These are phyloP conservation scores for Durotheca rogersii DNA, from an alignment of 495 filamentous ascomycete genomes.

Conservation along the genomic window DNA sequence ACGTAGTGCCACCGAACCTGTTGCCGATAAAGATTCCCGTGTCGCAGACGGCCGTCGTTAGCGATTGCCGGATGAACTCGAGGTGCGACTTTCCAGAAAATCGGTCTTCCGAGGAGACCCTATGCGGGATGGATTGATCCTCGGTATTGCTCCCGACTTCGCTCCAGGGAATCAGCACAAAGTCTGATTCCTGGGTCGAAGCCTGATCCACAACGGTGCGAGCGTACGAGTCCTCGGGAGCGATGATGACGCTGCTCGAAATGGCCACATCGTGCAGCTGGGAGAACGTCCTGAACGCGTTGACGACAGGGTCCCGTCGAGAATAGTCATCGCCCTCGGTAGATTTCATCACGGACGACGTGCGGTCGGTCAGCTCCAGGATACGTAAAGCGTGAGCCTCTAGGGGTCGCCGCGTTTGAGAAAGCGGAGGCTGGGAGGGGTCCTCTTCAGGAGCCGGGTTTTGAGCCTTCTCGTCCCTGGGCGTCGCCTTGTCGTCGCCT, in stretches of 20 bases:
- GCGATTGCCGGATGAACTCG: conserved; percentile 63
- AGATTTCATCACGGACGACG: conserved; percentile 93
- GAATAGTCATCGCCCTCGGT: conserved; percentile 77
- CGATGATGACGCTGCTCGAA: conserved; percentile 74
- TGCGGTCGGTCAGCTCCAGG: conserved; percentile 86
- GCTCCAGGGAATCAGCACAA: conserved; percentile 89
- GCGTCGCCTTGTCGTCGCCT: conserved; percentile 48
- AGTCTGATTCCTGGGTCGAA: conserved; percentile 66
- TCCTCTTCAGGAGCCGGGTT: conserved; percentile 27
- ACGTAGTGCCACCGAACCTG: conserved; percentile 58
- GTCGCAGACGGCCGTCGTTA: conserved; percentile 62
- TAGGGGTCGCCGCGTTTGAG: conserved; percentile 55
- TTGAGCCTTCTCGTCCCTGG: conserved; percentile 24
- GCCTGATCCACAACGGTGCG: conserved; percentile 71
- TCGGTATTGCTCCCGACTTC: conserved; percentile 77
- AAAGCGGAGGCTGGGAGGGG: conserved; percentile 18
- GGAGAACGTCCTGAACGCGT: conserved; percentile 86
- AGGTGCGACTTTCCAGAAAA: conserved; percentile 58
- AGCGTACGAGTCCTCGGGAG: conserved; percentile 74
- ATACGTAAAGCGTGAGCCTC: conserved; percentile 85
- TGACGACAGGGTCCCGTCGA: conserved; percentile 81
- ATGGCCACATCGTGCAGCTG: conserved; percentile 82
- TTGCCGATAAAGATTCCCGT: conserved; percentile 83
- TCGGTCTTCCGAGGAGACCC: conserved; percentile 45
- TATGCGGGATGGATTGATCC: conserved; percentile 45